phyloP scores from a whole-genome alignment of 1,139 yeast species.

The Pichia sorboxylosa region DNA sequence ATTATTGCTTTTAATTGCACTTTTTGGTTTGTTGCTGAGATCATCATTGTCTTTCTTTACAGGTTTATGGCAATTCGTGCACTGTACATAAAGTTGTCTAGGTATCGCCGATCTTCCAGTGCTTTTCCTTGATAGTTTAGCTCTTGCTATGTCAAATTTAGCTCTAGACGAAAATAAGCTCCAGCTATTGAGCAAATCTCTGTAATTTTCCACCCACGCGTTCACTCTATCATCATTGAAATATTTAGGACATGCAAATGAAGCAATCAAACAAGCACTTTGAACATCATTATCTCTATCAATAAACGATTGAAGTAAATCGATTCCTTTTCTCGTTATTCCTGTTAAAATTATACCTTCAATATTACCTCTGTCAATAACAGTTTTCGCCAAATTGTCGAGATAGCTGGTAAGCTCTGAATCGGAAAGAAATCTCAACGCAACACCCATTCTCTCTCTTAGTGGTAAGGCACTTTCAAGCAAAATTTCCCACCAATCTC shows the following conservation, averaged over 20 bases:
- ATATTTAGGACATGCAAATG: conserved; percentile 77
- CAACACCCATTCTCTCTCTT: conserved; percentile 82
- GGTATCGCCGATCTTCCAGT: conserved; percentile 43
- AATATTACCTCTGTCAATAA: conserved; percentile 66
- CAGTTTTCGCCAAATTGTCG: conserved; percentile 58
- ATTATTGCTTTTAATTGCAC: conserved; percentile 6
- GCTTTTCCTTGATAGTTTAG: conserved; percentile 47
- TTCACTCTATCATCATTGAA: conserved; percentile 60
- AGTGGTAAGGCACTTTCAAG: conserved; percentile 84
- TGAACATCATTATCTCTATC: conserved; percentile 88
- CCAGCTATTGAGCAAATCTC: conserved; percentile 77
- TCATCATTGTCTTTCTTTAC: conserved; percentile 20
- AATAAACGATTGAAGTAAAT: conserved; percentile 74
- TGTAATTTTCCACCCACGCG: conserved; percentile 68
- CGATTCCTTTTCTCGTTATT: conserved; percentile 61
- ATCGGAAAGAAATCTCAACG: conserved; percentile 73
- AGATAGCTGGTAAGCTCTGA: conserved; percentile 60
- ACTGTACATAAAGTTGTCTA: conserved; percentile 69
- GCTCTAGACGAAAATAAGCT: conserved; percentile 68
- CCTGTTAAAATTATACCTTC: conserved; percentile 91
- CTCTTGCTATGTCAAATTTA: conserved; percentile 69
- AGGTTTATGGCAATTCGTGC: conserved; percentile 70
- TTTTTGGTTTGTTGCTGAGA: conserved; percentile 1
- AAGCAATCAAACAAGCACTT: conserved; percentile 73
- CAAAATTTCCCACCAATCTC: conserved; percentile 92